Evolutionary conservation across 495 filamentous ascomycete genomes (phyloP), one percentile per base, ranked within the genome.

Genomic region (Xylaria acuta): DNA sequence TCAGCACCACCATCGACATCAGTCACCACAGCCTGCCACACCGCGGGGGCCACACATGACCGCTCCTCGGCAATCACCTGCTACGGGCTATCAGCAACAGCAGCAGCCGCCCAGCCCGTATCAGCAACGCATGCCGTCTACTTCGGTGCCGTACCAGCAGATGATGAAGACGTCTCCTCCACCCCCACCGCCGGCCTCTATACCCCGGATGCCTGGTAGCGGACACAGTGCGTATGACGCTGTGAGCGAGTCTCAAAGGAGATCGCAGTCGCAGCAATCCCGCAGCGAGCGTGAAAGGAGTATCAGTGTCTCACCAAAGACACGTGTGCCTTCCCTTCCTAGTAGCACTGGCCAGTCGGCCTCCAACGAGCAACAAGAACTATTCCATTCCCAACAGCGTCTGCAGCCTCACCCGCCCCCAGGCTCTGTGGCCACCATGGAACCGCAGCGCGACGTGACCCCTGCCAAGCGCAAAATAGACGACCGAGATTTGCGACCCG

Each of bases 241-340:
- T 63, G 72, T 67, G 74, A 79, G 75, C 47, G 80, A 80, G 53
- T 72, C 78, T 25, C 72, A 78, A 64, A 77, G 79, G 51, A 70
- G 77, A 53, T 82, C 81, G 40, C 81, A 78, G 64, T 82, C 82
- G 59, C 82, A 85, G 74, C 81, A 78, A 68, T 82, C 82, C 64
- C 81, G 84, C 70, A 82, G 84, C 73, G 87, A 88, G 71, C 84
- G 88, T 73, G 89, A 90, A 65, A 81, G 84, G 60, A 91, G 88
- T 72, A 70, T 91, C 34, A 91, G 90, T 77, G 84, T 92, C 64
- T 90, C 88, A 77, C 90, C 90, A 12, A 92, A 92, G 77, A 91
- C 89, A 67, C 82, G 84, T 69, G 77, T 88, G 25, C 84, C 86
- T 69, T 87, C 84, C 78, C 77, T 86, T 64, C 85, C 86, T 67